phyloP scores from a whole-genome alignment of 169 alveolate genomes.

The Eimeria sp. region DNA sequence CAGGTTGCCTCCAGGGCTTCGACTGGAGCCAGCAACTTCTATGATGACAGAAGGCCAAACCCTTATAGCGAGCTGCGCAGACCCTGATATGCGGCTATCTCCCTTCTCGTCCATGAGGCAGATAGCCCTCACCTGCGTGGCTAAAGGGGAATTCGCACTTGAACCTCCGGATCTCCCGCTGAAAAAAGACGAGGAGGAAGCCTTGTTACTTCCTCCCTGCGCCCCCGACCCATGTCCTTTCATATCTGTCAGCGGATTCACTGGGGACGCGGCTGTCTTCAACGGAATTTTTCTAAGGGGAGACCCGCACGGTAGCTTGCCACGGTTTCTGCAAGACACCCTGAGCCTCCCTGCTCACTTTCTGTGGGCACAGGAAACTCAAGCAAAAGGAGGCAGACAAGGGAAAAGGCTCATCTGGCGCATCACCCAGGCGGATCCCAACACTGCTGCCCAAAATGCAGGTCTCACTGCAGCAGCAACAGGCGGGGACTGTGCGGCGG shows the following conservation, averaged over 20 bases:
- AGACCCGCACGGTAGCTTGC: constrained; percentile 64
- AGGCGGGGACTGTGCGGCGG: constrained; percentile 51
- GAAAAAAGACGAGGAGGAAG: constrained; percentile 61
- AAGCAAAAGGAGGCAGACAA: neutral
- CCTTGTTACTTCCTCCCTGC: constrained; percentile 70
- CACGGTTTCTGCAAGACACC: constrained; percentile 69
- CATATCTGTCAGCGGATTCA: constrained; percentile 68
- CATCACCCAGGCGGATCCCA: constrained; percentile 63
- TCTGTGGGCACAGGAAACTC: constrained; percentile 72
- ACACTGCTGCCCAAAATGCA: constrained; percentile 40
- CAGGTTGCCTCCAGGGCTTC: constrained; percentile 54
- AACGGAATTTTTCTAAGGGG: constrained; percentile 73
- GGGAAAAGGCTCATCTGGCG: constrained; percentile 26
- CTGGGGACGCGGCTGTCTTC: constrained; percentile 39
- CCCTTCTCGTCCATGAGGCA: constrained; percentile 74
- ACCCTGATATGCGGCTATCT: constrained; percentile 60
- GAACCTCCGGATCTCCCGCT: constrained; percentile 39
- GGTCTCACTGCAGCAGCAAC: constrained; percentile 73
- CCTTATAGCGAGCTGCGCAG: constrained; percentile 74
- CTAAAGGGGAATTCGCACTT: constrained; percentile 24
- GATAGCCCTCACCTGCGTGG: constrained; percentile 71
- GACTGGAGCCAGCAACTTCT: constrained; percentile 76
- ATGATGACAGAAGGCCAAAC: constrained; percentile 72
- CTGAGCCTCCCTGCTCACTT: constrained; percentile 44
- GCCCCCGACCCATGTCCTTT: constrained; percentile 77